These are phyloP conservation scores for Saururus chinensis DNA, from an alignment of 164 flowering plant genomes.

Conservation along the genomic window DNA sequence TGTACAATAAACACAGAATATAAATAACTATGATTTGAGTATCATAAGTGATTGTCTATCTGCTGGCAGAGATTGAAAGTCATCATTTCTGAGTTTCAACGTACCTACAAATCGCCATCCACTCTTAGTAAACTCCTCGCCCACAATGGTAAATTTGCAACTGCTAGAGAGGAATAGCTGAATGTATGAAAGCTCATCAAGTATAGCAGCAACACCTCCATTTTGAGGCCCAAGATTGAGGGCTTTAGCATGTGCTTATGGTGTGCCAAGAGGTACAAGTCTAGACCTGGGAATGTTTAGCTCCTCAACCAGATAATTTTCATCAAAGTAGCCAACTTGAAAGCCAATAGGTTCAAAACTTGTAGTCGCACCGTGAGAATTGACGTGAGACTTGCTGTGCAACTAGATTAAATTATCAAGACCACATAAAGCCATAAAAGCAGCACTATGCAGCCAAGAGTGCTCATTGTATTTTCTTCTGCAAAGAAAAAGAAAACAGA, in stretches of 20 bases:
- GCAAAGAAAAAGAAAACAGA: not conserved
- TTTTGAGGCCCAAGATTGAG: slow-evolving; percentile 21
- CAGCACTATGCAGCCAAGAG: slow-evolving; percentile 26
- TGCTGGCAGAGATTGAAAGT: not conserved
- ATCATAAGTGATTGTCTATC: not conserved
- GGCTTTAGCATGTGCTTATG: slow-evolving; percentile 35
- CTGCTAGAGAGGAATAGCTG: slow-evolving; percentile 39
- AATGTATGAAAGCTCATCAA: slow-evolving; percentile 47
- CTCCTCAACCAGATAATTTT: slow-evolving; percentile 31
- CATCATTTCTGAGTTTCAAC: not conserved
- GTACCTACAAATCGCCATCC: slow-evolving; percentile 69
- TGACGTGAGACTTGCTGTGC: slow-evolving; percentile 36
- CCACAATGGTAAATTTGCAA: slow-evolving; percentile 35
- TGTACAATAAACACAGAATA: too few species aligned
- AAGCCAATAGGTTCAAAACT: slow-evolving; percentile 36
- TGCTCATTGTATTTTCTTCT: slow-evolving; percentile 29
- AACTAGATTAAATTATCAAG: slow-evolving; percentile 27
- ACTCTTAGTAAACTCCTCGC: slow-evolving; percentile 39
- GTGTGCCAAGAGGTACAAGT: slow-evolving; percentile 37
- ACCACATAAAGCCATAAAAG: slow-evolving; percentile 33
- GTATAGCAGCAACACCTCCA: slow-evolving; percentile 45
- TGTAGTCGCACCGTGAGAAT: slow-evolving; percentile 31
- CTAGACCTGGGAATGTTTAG: slow-evolving; percentile 31
- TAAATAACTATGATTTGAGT: too few species aligned
- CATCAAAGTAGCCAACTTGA: slow-evolving; percentile 44